Percentiles rank a stretch among this genome's conserved stretches.
Conservation (phyloP, 495 filamentous ascomycete species). For the Tuber microsphaerosporum region DNA sequence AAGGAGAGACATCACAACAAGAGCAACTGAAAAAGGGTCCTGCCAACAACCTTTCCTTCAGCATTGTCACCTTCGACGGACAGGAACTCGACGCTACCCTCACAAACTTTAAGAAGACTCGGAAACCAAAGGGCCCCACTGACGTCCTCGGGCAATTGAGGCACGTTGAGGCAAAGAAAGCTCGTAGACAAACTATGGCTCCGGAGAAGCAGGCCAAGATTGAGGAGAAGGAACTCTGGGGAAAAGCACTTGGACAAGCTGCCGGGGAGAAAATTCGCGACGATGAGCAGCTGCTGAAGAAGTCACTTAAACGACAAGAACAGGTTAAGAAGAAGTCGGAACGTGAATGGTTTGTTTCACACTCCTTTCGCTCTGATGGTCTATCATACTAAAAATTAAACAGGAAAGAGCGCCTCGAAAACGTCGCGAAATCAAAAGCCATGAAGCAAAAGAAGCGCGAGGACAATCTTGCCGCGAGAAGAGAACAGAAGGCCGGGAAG, state of each 20-base stretch:
- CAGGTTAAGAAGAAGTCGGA: conserved; percentile 81
- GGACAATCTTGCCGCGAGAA: conserved; percentile 74
- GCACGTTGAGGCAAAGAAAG: conserved; percentile 64
- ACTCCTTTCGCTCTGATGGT: neutral
- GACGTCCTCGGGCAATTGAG: conserved; percentile 70
- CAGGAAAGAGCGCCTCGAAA: conserved; percentile 61
- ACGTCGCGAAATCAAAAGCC: conserved; percentile 66
- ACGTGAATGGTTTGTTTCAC: conserved; percentile 60
- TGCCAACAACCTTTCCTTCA: conserved; percentile 73
- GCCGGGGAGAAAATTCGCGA: conserved; percentile 88
- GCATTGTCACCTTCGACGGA: conserved; percentile 81
- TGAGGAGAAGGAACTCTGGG: conserved; percentile 87
- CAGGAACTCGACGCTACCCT: conserved; percentile 63
- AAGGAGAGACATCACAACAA: neutral
- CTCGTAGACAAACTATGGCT: conserved; percentile 61
- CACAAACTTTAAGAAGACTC: conserved; percentile 49
- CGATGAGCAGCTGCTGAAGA: conserved; percentile 81
- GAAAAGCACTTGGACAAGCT: conserved; percentile 79
- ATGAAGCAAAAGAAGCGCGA: conserved; percentile 81
- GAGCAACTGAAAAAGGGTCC: conserved; percentile 12
- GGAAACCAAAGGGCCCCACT: conserved; percentile 65
- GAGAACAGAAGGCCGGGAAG: conserved; percentile 64
- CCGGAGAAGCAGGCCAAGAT: conserved; percentile 73
- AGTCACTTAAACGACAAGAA: conserved; percentile 89
- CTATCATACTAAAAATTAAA: conserved; percentile 7